These are phyloP conservation scores for Xanthoparmelia taractica DNA, from an alignment of 495 filamentous ascomycete species.

Conservation along the genomic window DNA sequence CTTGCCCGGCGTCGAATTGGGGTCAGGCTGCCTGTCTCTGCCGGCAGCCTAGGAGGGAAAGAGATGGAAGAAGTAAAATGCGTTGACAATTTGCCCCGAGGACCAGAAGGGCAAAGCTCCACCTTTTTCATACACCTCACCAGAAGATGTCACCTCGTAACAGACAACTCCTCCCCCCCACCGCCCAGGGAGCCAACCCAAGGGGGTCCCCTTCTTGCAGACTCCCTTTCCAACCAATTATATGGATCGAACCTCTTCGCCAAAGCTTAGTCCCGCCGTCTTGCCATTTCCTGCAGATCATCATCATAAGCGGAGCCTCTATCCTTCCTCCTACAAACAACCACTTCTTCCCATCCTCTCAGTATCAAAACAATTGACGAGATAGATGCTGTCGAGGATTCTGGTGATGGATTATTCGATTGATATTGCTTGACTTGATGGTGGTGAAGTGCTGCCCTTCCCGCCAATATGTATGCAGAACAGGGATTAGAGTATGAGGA, in stretches of 20 bases:
- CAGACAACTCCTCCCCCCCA: slow-evolving; percentile 3
- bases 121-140: slow-evolving; percentile 10
- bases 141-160: slow-evolving; percentile 9
- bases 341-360: background rate
- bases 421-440: background rate
- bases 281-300: slow-evolving; percentile 16
- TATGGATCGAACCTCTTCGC: slow-evolving; percentile 4
- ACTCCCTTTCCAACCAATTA: slow-evolving; percentile 16
- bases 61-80: background rate
- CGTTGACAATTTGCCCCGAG: slow-evolving; percentile 5
- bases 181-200: background rate
- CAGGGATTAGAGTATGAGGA: background rate
- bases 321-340: background rate
- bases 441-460: background rate
- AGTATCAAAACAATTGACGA: background rate
- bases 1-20: slow-evolving; percentile 15
- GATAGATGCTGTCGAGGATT: background rate
- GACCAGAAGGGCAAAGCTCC: slow-evolving; percentile 18
- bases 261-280: slow-evolving; percentile 15
- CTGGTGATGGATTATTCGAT: background rate
- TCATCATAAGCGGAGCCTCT: slow-evolving; percentile 6
- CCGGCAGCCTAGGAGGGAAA: slow-evolving; percentile 12
- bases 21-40: slow-evolving; percentile 14
- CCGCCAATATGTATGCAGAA: background rate
- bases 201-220: background rate